These are phyloP conservation scores for Sutorius australiensis DNA, from an alignment of 768 basidiomycete genomes.

Conservation along the genomic window DNA sequence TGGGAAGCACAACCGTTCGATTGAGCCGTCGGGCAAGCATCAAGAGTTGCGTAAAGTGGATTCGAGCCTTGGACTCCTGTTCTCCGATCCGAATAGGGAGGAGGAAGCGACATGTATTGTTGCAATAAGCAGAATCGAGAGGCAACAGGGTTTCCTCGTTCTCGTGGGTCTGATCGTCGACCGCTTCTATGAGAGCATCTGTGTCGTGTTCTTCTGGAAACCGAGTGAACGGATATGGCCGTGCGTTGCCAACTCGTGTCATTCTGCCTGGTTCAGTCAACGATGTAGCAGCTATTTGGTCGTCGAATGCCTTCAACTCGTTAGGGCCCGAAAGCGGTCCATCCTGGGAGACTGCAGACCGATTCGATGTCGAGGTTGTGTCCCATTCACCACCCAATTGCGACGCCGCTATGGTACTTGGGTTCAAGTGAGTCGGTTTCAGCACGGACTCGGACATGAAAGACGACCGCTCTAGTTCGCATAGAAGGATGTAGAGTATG, in stretches of 20 bases:
- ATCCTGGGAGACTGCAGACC: not conserved
- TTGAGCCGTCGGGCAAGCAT: too few species aligned
- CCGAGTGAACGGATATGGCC: conserved; percentile 35
- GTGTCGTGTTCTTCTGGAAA: conserved; percentile 27
- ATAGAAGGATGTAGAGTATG: conserved; percentile 21
- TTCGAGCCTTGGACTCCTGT: too few species aligned
- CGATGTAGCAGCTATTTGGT: not conserved
- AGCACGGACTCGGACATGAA: not conserved
- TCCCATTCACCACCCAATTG: not conserved
- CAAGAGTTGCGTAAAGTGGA: too few species aligned
- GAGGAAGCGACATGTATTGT: too few species aligned
- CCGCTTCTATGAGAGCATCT: not conserved
- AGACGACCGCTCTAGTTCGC: conserved; percentile 14
- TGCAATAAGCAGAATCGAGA: too few species aligned
- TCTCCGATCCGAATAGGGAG: too few species aligned
- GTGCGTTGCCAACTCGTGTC: not conserved
- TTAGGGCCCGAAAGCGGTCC: not conserved
- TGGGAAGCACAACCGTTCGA: too few species aligned
- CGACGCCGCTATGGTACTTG: not conserved
- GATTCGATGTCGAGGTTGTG: not conserved
- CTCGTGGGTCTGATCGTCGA: too few species aligned
- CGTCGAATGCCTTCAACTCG: not conserved
- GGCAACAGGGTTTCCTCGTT: too few species aligned
- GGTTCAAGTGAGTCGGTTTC: not conserved
- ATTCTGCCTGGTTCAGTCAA: not conserved